Evolutionary conservation across 169 alveolate species (phyloP).

Genomic region (Cytauxzoon felis): DNA sequence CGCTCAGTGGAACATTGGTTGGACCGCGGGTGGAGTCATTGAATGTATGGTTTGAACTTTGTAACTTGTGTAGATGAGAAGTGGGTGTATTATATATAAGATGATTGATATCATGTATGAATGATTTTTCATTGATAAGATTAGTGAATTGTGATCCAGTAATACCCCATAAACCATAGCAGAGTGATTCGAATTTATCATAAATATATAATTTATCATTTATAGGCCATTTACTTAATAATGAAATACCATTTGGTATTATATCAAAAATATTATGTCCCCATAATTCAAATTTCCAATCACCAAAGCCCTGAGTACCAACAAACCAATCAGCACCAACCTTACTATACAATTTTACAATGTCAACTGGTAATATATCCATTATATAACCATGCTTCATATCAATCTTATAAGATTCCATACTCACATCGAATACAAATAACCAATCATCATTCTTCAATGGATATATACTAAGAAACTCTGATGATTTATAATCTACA

Average conservation of each 20-base stretch:
- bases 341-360: slow-evolving; percentile 26
- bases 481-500: too few species aligned
- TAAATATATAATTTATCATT: slow-evolving; percentile 3
- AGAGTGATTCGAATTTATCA: slow-evolving; percentile 37
- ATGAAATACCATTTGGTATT: slow-evolving; percentile 23
- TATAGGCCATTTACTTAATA: slow-evolving; percentile 32
- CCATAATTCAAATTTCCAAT: slow-evolving; percentile 46
- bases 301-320: slow-evolving; percentile 37
- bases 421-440: slow-evolving; percentile 17
- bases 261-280: slow-evolving; percentile 4
- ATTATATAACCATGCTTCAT: slow-evolving; percentile 7
- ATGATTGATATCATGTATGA: slow-evolving; percentile 34
- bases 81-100: too few species aligned
- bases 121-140: slow-evolving; percentile 7
- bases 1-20: too few species aligned
- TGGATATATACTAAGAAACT: slow-evolving; percentile 38
- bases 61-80: too few species aligned
- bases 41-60: too few species aligned
- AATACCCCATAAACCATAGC: slow-evolving; percentile 55
- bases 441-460: slow-evolving; percentile 31
- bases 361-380: slow-evolving; percentile 49
- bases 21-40: too few species aligned
- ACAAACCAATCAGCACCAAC: slow-evolving; percentile 17
- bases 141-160: slow-evolving; percentile 37
- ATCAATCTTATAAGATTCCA: slow-evolving; percentile 17